A percentile compares a stretch with the other conserved stretches of the same genome.
phyloP scores from a whole-genome alignment of 108 stramenopile species.

The Bacterosira constricta region DNA sequence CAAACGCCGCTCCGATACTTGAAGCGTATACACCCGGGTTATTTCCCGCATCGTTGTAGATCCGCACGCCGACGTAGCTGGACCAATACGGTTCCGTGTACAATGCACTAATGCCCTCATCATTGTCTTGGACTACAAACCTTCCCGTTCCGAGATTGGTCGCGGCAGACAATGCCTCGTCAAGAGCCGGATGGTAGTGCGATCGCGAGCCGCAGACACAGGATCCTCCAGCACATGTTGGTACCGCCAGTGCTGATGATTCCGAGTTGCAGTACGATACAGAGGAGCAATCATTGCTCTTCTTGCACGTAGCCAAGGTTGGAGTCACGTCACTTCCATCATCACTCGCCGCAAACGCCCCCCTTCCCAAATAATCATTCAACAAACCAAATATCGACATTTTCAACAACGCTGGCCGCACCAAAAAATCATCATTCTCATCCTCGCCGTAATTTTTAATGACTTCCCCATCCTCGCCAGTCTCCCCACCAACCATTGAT shows the following conservation, averaged over 20 bases:
- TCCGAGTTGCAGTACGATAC: slow-evolving; percentile 65
- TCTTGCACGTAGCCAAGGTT: slow-evolving; percentile 47
- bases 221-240: slow-evolving; percentile 60
- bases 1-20: slow-evolving; percentile 49
- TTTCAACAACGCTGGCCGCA: slow-evolving; percentile 68
- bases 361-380: slow-evolving; percentile 75
- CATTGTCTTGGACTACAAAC: slow-evolving; percentile 57
- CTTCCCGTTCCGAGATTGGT: slow-evolving; percentile 63
- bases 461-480: slow-evolving; percentile 47
- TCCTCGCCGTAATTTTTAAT: slow-evolving; percentile 58
- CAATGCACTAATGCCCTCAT: slow-evolving; percentile 74
- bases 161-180: slow-evolving; percentile 70
- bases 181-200: slow-evolving; percentile 78
- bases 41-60: slow-evolving; percentile 56
- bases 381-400: slow-evolving; percentile 71
- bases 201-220: slow-evolving; percentile 77
- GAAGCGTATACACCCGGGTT: slow-evolving; percentile 56
- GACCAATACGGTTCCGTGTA: slow-evolving; percentile 88
- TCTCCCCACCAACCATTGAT: slow-evolving; percentile 42
- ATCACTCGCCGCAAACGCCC: slow-evolving; percentile 27
- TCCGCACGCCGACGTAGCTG: slow-evolving; percentile 65
- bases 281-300: slow-evolving; percentile 56
- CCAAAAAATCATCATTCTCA: slow-evolving; percentile 56
- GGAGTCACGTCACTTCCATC: slow-evolving; percentile 16
- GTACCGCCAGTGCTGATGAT: slow-evolving; percentile 45